These are phyloP conservation scores for Austropuccinia psidii DNA, from an alignment of 1,284 basidiomycete genomes.

Conservation along the genomic window DNA sequence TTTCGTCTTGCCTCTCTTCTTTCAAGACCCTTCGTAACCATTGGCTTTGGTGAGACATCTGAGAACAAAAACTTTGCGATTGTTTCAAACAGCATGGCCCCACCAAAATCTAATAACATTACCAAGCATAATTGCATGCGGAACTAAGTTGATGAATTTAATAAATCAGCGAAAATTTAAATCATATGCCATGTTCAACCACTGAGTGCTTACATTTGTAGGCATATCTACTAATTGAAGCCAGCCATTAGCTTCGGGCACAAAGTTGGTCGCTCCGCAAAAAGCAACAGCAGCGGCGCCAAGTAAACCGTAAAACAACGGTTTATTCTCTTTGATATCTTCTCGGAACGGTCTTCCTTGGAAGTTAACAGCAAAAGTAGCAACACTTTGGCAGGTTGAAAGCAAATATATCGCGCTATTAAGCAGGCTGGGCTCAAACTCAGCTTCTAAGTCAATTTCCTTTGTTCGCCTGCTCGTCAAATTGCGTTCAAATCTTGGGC, in stretches of 20 bases:
- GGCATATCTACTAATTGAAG: conserved; percentile 93
- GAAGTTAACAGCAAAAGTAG: conserved; percentile 94
- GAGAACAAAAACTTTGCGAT: conserved; percentile 81
- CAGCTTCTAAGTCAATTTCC: conserved; percentile 73
- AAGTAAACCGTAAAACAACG: conserved; percentile 81
- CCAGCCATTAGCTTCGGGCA: conserved; percentile 94
- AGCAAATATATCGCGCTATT: conserved; percentile 93
- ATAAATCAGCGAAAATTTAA: not conserved
- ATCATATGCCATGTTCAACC: not conserved
- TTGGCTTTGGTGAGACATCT: conserved; percentile 70
- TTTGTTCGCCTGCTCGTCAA: conserved; percentile 56
- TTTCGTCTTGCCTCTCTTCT: conserved; percentile 38
- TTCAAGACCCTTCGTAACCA: conserved; percentile 65
- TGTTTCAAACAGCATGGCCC: conserved; percentile 76
- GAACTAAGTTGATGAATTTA: conserved; percentile 56
- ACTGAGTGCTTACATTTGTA: conserved; percentile 55
- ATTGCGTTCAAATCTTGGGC: not conserved
- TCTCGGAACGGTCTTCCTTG: conserved; percentile 95
- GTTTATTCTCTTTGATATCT: conserved; percentile 83
- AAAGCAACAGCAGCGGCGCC: conserved; percentile 72
- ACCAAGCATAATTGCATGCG: conserved; percentile 63
- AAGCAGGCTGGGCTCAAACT: conserved; percentile 82
- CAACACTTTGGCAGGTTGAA: conserved; percentile 66
- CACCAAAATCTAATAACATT: conserved; percentile 82
- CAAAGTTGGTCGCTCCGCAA: conserved; percentile 81